phyloP scores from a whole-genome alignment of 2,329 filamentous ascomycete species.

The Microthyrium microscopicum region DNA sequence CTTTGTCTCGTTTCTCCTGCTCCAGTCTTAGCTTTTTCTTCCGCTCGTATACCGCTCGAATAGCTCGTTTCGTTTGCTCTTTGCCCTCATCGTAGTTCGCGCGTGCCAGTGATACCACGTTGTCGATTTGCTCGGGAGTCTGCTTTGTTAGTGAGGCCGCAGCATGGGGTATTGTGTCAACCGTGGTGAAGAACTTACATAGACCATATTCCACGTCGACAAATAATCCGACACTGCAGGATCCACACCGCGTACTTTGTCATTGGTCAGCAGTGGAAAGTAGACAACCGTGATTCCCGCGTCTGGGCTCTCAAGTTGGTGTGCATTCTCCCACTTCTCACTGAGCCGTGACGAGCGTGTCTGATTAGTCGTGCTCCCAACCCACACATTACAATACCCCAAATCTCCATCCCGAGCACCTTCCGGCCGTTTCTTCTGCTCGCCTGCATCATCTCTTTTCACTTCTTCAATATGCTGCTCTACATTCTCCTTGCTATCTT shows the following conservation, averaged over 20 bases:
- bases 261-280: constrained; percentile 74
- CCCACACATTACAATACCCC: constrained; percentile 89
- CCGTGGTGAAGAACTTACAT: too few species aligned
- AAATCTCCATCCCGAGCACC: constrained; percentile 31
- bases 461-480: constrained; percentile 48
- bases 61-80: constrained; percentile 59
- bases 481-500: constrained; percentile 41
- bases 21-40: constrained; percentile 57
- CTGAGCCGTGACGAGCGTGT: constrained; percentile 24
- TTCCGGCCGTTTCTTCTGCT: constrained; percentile 1
- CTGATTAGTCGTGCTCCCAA: constrained; percentile 70
- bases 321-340: constrained; percentile 38
- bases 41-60: constrained; percentile 81
- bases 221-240: constrained; percentile 72
- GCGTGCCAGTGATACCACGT: constrained; percentile 62
- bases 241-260: constrained; percentile 63
- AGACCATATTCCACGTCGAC: constrained; percentile 96
- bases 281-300: constrained; percentile 84
- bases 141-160: too few species aligned
- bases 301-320: constrained; percentile 52
- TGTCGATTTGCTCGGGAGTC: constrained; percentile 75
- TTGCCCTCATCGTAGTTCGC: constrained; percentile 78
- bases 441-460: constrained; percentile 12
- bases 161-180: too few species aligned
- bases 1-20: constrained; percentile 25